Percentiles rank a stretch among this genome's conserved stretches.
These are phyloP conservation scores for Medicago truncatula DNA, from an alignment of 306 rosid species.

Conservation along the genomic window MtrunA17r5.0-ANR NC_053042.1:11974501-11975000, in stretches of 20 bases:
- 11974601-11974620: too few species aligned
- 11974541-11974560: conserved; percentile 52
- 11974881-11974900: conserved; percentile 81
- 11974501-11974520: conserved; percentile 46
- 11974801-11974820: neutral
- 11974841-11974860: conserved; percentile 51
- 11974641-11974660: too few species aligned
- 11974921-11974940: conserved; percentile 27
- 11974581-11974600: neutral
- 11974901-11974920: conserved; percentile 58
- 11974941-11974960: conserved; percentile 53
- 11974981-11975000: conserved; percentile 60
- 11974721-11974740: too few species aligned
- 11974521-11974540: conserved; percentile 65
- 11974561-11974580: conserved; percentile 43
- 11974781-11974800: neutral
- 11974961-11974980: conserved; percentile 60
- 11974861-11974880: conserved; percentile 57
- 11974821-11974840: neutral
- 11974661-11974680: too few species aligned
- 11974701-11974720: too few species aligned
- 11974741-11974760: too few species aligned
- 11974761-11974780: neutral
- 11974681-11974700: too few species aligned
- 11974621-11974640: too few species aligned